Evolutionary conservation across 257 asterid genomes (phyloP).

Genomic region (Solanum peruvianum): DNA sequence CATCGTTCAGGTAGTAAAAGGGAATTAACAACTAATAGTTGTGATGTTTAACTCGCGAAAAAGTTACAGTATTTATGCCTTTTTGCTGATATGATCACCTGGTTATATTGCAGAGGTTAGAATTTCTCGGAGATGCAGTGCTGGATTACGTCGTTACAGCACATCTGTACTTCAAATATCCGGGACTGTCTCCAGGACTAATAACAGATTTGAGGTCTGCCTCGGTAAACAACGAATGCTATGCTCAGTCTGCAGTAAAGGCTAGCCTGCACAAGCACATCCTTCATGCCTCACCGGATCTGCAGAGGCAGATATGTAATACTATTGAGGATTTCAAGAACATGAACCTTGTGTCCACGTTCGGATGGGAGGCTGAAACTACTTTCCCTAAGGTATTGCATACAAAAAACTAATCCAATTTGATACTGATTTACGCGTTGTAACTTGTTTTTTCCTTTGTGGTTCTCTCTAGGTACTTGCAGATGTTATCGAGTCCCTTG

Average conservation of each 20-base stretch:
- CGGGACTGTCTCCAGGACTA: slow-evolving; percentile 53
- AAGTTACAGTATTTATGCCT: neutral
- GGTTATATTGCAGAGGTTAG: slow-evolving; percentile 43
- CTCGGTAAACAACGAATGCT: slow-evolving; percentile 70
- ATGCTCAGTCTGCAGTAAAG: slow-evolving; percentile 51
- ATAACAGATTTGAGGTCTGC: slow-evolving; percentile 80
- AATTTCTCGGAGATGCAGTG: slow-evolving; percentile 83
- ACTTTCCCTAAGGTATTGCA: slow-evolving; percentile 41
- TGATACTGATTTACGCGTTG: neutral
- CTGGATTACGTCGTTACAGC: slow-evolving; percentile 52
- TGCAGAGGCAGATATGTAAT: slow-evolving; percentile 31
- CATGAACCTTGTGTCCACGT: slow-evolving; percentile 20
- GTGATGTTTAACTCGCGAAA: no score
- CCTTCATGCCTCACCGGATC: slow-evolving; percentile 54
- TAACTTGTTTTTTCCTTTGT: no score
- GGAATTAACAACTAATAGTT: no score
- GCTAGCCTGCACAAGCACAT: slow-evolving; percentile 50
- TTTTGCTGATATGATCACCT: neutral
- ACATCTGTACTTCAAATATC: slow-evolving; percentile 42
- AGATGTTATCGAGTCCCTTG: no score
- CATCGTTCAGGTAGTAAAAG: no score
- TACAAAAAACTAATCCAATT: neutral
- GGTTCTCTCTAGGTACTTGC: no score
- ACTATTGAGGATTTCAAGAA: slow-evolving; percentile 13
- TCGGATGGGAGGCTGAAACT: slow-evolving; percentile 63